Evolutionary conservation across 2,329 filamentous ascomycete species (phyloP).

Genomic region (Sporothrix phasma): DNA sequence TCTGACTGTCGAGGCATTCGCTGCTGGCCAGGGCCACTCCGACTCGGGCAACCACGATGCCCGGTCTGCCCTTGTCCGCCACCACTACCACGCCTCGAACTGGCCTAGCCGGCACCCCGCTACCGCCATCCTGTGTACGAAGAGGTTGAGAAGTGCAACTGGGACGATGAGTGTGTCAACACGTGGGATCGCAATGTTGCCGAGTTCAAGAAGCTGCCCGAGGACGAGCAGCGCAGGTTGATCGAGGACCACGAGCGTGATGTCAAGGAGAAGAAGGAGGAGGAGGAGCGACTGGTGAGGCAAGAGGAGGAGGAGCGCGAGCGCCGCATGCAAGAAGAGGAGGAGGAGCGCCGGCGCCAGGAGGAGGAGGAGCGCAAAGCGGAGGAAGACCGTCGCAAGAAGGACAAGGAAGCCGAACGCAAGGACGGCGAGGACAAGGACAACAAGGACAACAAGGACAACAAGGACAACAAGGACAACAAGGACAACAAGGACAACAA

Average conservation of each 20-base stretch:
- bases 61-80: slow-evolving; percentile 56
- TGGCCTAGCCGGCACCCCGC: slow-evolving; percentile 58
- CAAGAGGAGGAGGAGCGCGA: slow-evolving; percentile 26
- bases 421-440: background rate
- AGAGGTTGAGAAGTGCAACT: slow-evolving; percentile 62
- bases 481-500: background rate
- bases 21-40: slow-evolving; percentile 63
- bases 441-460: background rate
- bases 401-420: background rate
- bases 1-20: slow-evolving; percentile 61
- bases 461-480: background rate
- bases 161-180: slow-evolving; percentile 53
- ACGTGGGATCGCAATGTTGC: slow-evolving; percentile 57
- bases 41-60: slow-evolving; percentile 61
- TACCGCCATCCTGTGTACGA: slow-evolving; percentile 60
- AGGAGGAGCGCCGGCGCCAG: slow-evolving; percentile 11
- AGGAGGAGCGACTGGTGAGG: slow-evolving; percentile 17
- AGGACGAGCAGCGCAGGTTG: slow-evolving; percentile 48
- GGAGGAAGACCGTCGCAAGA: slow-evolving; percentile 7
- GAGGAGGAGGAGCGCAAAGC: slow-evolving; percentile 3
- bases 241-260: slow-evolving; percentile 30
- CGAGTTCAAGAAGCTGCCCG: slow-evolving; percentile 46
- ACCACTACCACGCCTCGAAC: slow-evolving; percentile 65
- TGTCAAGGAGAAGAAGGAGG: slow-evolving; percentile 22
- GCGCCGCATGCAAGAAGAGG: slow-evolving; percentile 16